phyloP scores from a whole-genome alignment of 2,329 filamentous ascomycete genomes.

The Monosporascus sp. region DNA sequence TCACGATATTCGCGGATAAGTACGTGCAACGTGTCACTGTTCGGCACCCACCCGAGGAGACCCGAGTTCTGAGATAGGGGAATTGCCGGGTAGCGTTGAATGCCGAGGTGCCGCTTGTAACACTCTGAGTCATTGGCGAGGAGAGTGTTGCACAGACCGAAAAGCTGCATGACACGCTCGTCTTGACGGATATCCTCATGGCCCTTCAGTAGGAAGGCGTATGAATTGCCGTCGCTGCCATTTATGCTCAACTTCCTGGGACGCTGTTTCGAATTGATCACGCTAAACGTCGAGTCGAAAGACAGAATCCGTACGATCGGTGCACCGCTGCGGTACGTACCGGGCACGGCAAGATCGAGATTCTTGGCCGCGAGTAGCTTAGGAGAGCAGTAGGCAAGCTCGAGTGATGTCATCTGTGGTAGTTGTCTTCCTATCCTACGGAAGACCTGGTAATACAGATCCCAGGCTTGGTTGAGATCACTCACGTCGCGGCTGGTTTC shows the following conservation, averaged over 20 bases:
- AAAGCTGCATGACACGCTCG: slow-evolving; percentile 98
- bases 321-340: slow-evolving; percentile 77
- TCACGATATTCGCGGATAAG: slow-evolving; percentile 97
- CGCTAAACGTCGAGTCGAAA: slow-evolving; percentile 84
- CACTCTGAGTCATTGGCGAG: slow-evolving; percentile 91
- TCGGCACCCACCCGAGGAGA: slow-evolving; percentile 91
- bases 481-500: slow-evolving; percentile 83
- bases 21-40: slow-evolving; percentile 95
- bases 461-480: slow-evolving; percentile 97
- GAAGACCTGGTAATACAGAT: slow-evolving; percentile 98
- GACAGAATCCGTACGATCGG: slow-evolving; percentile 80
- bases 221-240: slow-evolving; percentile 83
- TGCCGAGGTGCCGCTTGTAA: slow-evolving; percentile 94
- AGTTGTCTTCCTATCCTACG: slow-evolving; percentile 89
- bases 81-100: slow-evolving; percentile 94
- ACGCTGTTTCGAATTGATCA: slow-evolving; percentile 95
- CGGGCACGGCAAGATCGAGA: slow-evolving; percentile 90
- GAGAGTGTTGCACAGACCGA: slow-evolving; percentile 94
- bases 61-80: slow-evolving; percentile 95
- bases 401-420: slow-evolving; percentile 85
- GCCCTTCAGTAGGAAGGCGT: slow-evolving; percentile 92
- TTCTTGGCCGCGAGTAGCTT: slow-evolving; percentile 81
- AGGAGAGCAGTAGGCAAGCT: slow-evolving; percentile 94
- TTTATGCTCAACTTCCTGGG: slow-evolving; percentile 83
- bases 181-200: slow-evolving; percentile 99